A percentile compares a stretch with the other conserved stretches of the same genome.
phyloP scores from a whole-genome alignment of 139 green algal species.

The Coelastrella sp. region DNA sequence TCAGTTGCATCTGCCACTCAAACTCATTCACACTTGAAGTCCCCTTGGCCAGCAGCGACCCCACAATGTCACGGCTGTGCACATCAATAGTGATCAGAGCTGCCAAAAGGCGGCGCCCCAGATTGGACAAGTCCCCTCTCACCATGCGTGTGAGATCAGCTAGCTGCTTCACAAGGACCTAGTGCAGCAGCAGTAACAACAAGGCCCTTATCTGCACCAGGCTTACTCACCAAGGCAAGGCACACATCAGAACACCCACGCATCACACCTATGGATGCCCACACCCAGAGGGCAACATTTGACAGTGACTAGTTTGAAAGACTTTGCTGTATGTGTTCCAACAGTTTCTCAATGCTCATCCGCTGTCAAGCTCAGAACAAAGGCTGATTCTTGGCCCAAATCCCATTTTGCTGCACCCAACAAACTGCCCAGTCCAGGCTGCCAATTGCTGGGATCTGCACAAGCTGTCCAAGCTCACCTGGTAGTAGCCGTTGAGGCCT shows the following conservation, averaged over 20 bases:
- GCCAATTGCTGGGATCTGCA: not conserved
- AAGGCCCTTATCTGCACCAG: no score
- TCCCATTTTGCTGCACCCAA: not conserved
- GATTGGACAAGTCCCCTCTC: slow-evolving; percentile 65
- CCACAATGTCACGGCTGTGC: slow-evolving; percentile 84
- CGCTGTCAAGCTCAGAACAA: no score
- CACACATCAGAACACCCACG: no score
- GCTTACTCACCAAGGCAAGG: no score
- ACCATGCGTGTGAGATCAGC: slow-evolving; percentile 74
- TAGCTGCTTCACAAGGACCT: slow-evolving; percentile 66
- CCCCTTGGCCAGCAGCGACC: slow-evolving; percentile 64
- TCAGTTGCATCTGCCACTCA: slow-evolving; percentile 90
- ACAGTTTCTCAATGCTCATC: no score
- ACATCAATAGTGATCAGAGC: slow-evolving; percentile 93
- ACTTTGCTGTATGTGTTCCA: no score
- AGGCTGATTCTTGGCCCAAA: no score
- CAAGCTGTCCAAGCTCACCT: slow-evolving; percentile 36
- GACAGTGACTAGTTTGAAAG: no score
- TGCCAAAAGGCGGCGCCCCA: slow-evolving; percentile 73
- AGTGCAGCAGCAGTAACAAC: not conserved
- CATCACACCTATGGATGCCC: no score
- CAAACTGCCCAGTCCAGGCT: not conserved
- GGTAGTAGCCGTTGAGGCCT: slow-evolving; percentile 59
- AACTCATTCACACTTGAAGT: slow-evolving; percentile 75
- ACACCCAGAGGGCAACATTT: no score